Conservation (phyloP, 129 eudicot genomes). For the Helianthus tuberosus region DNA sequence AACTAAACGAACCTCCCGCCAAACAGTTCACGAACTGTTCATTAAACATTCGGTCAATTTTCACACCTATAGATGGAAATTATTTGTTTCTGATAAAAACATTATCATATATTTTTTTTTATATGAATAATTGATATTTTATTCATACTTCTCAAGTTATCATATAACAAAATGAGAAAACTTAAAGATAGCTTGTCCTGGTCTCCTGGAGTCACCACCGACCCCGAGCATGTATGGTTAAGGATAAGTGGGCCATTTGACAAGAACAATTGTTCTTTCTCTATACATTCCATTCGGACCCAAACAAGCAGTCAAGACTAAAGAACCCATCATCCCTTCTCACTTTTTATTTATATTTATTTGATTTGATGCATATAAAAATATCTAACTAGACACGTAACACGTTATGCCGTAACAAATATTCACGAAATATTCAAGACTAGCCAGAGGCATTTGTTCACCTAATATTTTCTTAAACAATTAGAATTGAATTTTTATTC, state of each 20-base stretch:
- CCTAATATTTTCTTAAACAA: too few relatives aligned
- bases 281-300: not conserved
- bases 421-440: not conserved
- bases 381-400: not conserved
- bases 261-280: slow-evolving; percentile 21
- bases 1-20: too few relatives aligned
- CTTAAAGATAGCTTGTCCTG: slow-evolving; percentile 18
- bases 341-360: not conserved
- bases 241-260: slow-evolving; percentile 25
- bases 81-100: not conserved
- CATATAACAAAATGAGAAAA: not conserved
- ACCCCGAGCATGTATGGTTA: slow-evolving; percentile 22
- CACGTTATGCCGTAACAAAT: not conserved
- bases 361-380: not conserved
- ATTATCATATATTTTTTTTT: too few relatives aligned
- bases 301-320: not conserved
- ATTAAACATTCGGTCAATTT: too few relatives aligned
- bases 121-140: too few relatives aligned
- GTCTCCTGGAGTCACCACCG: slow-evolving; percentile 21
- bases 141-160: too few relatives aligned
- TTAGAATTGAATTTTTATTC: too few relatives aligned
- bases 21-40: too few relatives aligned
- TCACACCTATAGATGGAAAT: not conserved
- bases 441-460: not conserved
- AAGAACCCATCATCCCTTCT: not conserved